These are phyloP conservation scores for Solanum sejunctum DNA, from an alignment of 257 asterid species.

Conservation along the genomic window DNA sequence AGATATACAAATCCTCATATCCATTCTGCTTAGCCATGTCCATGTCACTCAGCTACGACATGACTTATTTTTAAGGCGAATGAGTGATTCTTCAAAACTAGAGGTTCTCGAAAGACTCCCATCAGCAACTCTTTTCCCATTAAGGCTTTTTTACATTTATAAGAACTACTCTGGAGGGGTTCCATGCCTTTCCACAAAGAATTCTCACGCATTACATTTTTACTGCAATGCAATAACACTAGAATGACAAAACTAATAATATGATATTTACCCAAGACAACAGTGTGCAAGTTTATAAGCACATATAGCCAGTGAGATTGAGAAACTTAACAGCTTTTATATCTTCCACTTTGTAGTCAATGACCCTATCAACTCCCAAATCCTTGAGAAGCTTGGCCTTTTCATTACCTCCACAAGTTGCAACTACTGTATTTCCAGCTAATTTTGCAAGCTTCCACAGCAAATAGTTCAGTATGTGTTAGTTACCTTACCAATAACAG, in stretches of 20 bases:
- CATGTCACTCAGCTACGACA: neutral
- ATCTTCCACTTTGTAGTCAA: constrained; percentile 71
- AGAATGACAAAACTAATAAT: neutral
- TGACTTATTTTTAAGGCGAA: neutral
- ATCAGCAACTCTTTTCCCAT: neutral
- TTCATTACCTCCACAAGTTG: constrained; percentile 89
- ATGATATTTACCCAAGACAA: neutral
- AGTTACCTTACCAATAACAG: neutral
- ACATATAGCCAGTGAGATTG: neutral
- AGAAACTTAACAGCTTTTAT: constrained; percentile 54
- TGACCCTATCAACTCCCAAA: constrained; percentile 88
- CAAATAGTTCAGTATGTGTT: constrained; percentile 7
- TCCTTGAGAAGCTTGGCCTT: constrained; percentile 77
- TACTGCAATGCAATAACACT: neutral
- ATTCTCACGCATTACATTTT: neutral
- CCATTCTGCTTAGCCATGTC: neutral
- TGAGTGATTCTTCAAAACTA: neutral
- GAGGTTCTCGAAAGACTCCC: neutral
- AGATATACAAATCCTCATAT: neutral
- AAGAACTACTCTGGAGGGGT: neutral
- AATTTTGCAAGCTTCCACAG: constrained; percentile 74
- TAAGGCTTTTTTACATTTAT: neutral
- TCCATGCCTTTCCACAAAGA: neutral
- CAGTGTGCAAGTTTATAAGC: neutral
- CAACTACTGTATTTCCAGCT: constrained; percentile 86